Percentiles rank a stretch among this genome's conserved stretches.
phyloP scores from a whole-genome alignment of 1,284 basidiomycete species.

The Mycosarcoma mackinlayi region DNA sequence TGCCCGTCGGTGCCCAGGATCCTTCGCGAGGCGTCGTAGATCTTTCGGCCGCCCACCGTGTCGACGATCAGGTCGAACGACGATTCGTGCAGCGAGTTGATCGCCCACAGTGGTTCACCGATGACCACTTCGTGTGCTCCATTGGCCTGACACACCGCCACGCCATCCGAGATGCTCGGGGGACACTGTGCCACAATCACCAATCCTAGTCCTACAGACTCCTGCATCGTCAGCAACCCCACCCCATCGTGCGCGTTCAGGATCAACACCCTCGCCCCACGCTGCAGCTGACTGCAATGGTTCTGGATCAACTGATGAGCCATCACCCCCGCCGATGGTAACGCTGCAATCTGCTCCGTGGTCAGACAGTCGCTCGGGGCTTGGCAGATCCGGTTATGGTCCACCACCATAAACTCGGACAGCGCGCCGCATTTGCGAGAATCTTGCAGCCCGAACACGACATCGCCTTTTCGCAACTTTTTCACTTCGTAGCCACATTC shows the following conservation, averaged over 20 bases:
- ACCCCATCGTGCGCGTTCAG: constrained; percentile 70
- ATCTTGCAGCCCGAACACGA: constrained; percentile 69
- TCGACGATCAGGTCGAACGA: constrained; percentile 69
- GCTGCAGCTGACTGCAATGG: constrained; percentile 66
- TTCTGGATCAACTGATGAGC: constrained; percentile 69
- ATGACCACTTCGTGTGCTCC: constrained; percentile 69
- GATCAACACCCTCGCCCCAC: constrained; percentile 68
- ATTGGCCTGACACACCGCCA: constrained; percentile 66
- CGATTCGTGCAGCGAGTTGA: constrained; percentile 69
- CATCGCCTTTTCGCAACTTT: constrained; percentile 68
- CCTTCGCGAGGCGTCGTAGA: constrained; percentile 70
- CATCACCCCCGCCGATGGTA: constrained; percentile 68
- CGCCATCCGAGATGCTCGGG: constrained; percentile 63
- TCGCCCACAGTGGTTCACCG: constrained; percentile 69
- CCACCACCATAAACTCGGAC: constrained; percentile 68
- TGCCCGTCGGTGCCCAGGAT: constrained; percentile 68
- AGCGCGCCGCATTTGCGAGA: constrained; percentile 68
- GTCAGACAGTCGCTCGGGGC: constrained; percentile 67
- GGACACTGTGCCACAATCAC: constrained; percentile 70
- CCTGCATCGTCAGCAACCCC: constrained; percentile 69
- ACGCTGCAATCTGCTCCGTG: constrained; percentile 69
- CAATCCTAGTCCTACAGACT: constrained; percentile 67
- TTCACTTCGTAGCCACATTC: constrained; percentile 69
- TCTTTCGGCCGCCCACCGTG: constrained; percentile 63
- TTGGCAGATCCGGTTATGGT: constrained; percentile 67